Conservation (phyloP, 139 green algal genomes). For the Choricystis sp. region DNA sequence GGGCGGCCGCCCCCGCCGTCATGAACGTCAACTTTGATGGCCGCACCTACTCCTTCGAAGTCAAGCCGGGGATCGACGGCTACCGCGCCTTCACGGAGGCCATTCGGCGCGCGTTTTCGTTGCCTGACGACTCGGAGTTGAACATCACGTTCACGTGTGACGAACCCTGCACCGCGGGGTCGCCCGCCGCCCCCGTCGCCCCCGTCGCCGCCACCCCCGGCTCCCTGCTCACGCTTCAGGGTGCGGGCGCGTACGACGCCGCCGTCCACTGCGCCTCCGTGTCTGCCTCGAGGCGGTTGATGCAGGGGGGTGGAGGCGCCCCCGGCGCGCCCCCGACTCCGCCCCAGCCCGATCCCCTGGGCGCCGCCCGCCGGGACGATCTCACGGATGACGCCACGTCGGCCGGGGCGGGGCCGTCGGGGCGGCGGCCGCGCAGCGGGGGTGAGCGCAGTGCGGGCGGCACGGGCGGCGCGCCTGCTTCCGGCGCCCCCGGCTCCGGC, state of each 20-base stretch:
- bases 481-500: too few relatives aligned
- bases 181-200: not conserved
- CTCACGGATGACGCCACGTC: too few relatives aligned
- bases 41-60: slow-evolving; percentile 40
- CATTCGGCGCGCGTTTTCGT: slow-evolving; percentile 59
- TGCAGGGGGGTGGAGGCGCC: not conserved
- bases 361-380: too few relatives aligned
- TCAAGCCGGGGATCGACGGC: slow-evolving; percentile 39
- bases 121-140: slow-evolving; percentile 65
- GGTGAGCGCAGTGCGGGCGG: too few relatives aligned
- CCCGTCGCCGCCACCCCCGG: slow-evolving; percentile 17
- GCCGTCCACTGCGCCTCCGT: slow-evolving; percentile 76
- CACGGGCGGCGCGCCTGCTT: too few relatives aligned
- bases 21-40: slow-evolving; percentile 88
- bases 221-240: slow-evolving; percentile 63
- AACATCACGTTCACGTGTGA: slow-evolving; percentile 91
- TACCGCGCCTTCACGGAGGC: slow-evolving; percentile 62
- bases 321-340: not conserved
- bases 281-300: slow-evolving; percentile 53
- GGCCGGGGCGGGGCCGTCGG: too few relatives aligned
- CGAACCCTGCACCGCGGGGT: slow-evolving; percentile 45
- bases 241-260: slow-evolving; percentile 70
- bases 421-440: too few relatives aligned
- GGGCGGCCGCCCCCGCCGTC: slow-evolving; percentile 44
- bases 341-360: not conserved